Percentiles rank a stretch among this genome's conserved stretches.
These are phyloP conservation scores for Pseudomassariella vexata DNA, from an alignment of 2,329 filamentous ascomycete species.

Conservation along the genomic window DNA sequence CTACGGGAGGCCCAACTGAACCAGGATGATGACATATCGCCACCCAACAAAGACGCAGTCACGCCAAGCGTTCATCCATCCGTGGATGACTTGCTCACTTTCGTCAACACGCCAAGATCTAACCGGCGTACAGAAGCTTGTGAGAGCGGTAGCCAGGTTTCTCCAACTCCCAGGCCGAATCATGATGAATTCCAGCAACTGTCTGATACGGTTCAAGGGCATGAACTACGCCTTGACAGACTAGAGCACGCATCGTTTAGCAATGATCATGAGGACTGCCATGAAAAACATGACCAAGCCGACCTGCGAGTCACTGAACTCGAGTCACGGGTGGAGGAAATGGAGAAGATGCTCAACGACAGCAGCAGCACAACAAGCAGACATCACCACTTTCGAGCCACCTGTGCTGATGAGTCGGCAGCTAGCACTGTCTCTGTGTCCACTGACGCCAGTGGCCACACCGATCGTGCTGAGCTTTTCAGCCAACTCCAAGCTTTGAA, in stretches of 20 bases:
- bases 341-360: constrained; percentile 49
- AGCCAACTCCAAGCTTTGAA: constrained; percentile 45
- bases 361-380: constrained; percentile 32
- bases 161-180: constrained; percentile 15
- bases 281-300: constrained; percentile 60
- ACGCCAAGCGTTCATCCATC: constrained; percentile 14
- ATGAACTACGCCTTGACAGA: constrained; percentile 60
- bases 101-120: constrained; percentile 25
- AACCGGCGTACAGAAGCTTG: constrained; percentile 14
- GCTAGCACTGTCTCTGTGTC: constrained; percentile 41
- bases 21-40: constrained; percentile 16
- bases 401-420: constrained; percentile 36
- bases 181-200: constrained; percentile 38
- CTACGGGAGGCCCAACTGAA: constrained; percentile 25
- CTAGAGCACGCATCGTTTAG: constrained; percentile 68
- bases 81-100: constrained; percentile 20
- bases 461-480: constrained; percentile 39
- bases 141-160: constrained; percentile 14
- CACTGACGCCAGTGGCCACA: constrained; percentile 33
- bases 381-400: constrained; percentile 26
- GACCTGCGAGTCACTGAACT: constrained; percentile 66
- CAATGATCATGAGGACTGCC: constrained; percentile 61
- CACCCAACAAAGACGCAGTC: constrained; percentile 13
- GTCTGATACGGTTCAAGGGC: constrained; percentile 48
- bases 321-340: constrained; percentile 56